A percentile compares a stretch with the other conserved stretches of the same genome.
Evolutionary conservation across 1,284 basidiomycete genomes (phyloP).

Genomic region (Moesziomyces sp.): DNA sequence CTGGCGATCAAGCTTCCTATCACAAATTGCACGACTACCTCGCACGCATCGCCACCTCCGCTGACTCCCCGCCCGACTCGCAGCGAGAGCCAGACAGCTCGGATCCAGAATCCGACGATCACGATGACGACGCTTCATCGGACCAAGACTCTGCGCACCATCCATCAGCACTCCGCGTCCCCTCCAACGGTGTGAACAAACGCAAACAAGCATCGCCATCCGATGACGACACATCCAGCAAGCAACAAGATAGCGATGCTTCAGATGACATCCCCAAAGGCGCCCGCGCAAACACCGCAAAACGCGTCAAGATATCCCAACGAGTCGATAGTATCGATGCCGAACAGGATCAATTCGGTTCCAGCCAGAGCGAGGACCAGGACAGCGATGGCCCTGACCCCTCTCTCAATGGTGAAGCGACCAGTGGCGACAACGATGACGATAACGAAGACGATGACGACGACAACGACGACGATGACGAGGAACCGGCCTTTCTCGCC

Average conservation of each 20-base stretch:
- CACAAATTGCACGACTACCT: constrained; percentile 16
- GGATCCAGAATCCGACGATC: neutral
- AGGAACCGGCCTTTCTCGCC: constrained; percentile 14
- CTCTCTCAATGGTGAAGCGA: neutral
- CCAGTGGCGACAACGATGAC: constrained; percentile 11
- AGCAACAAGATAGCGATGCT: constrained; percentile 1
- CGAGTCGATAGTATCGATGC: constrained; percentile 5
- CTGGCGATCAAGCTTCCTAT: constrained; percentile 13
- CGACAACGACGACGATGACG: constrained; percentile 6
- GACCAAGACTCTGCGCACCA: neutral
- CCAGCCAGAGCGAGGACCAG: neutral
- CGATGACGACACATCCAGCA: constrained; percentile 5
- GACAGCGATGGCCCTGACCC: constrained; percentile 9
- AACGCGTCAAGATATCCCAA: constrained; percentile 31
- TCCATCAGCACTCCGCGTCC: neutral
- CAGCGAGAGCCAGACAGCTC: constrained; percentile 5
- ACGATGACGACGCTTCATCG: constrained; percentile 10
- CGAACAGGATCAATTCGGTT: neutral
- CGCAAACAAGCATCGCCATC: constrained; percentile 15
- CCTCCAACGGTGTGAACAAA: constrained; percentile 17
- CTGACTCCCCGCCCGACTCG: constrained; percentile 13
- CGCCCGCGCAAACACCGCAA: constrained; percentile 7
- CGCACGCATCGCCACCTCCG: constrained; percentile 14
- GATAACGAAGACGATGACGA: constrained; percentile 8
- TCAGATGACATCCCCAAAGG: constrained; percentile 21